phyloP scores from a whole-genome alignment of 345 rosid genomes.

The Melaleuca quinquenervia region DNA sequence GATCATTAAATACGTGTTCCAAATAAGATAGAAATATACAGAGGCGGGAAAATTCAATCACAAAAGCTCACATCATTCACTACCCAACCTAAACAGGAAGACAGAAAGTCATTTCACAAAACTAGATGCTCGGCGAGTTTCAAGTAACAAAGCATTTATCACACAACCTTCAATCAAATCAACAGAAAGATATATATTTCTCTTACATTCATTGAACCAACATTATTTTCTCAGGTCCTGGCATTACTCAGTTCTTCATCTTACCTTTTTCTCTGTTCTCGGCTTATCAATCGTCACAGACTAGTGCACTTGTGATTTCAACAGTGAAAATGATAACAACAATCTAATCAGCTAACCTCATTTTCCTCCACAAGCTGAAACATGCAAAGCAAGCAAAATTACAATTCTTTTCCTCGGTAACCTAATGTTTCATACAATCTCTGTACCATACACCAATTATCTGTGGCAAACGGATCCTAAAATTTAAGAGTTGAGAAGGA shows the following conservation, averaged over 20 bases:
- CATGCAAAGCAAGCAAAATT: background rate
- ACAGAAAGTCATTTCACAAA: background rate
- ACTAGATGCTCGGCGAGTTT: background rate
- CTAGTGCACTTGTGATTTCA: background rate
- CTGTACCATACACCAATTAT: background rate
- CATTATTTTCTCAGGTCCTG: background rate
- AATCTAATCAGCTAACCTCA: background rate
- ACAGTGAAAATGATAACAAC: background rate
- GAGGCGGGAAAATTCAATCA: background rate
- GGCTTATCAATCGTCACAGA: background rate
- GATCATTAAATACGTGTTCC: background rate
- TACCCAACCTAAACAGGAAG: background rate
- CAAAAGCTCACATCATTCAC: background rate
- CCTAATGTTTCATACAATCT: background rate
- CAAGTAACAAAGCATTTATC: background rate
- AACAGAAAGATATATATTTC: background rate
- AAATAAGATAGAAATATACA: background rate
- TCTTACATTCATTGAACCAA: background rate
- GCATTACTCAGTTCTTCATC: background rate
- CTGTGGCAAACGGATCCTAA: background rate
- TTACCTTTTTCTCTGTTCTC: background rate
- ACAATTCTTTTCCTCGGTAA: background rate
- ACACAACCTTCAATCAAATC: background rate
- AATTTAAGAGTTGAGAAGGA: background rate
- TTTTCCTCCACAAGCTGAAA: background rate